phyloP scores from a whole-genome alignment of 2,329 filamentous ascomycete genomes.

The Endoconidiophora polonica region DNA sequence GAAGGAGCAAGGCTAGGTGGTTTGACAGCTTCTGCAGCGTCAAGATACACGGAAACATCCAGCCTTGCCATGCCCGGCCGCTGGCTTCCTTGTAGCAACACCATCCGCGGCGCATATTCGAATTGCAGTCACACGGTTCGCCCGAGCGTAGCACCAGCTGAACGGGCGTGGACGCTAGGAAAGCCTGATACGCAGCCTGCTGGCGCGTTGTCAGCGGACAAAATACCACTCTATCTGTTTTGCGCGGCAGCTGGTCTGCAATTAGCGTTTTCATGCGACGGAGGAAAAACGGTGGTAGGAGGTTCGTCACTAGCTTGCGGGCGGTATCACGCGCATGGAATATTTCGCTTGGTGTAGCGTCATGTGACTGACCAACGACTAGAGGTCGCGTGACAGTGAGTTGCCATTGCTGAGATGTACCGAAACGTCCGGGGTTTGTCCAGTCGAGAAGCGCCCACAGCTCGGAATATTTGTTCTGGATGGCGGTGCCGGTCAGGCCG shows the following conservation, averaged over 20 bases:
- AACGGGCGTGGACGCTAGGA: slow-evolving; percentile 41
- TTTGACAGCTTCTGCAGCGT: slow-evolving; percentile 79
- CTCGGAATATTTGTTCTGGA: slow-evolving; percentile 96
- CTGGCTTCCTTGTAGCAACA: slow-evolving; percentile 51
- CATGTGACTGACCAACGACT: slow-evolving; percentile 78
- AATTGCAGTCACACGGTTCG: slow-evolving; percentile 47
- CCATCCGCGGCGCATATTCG: slow-evolving; percentile 53
- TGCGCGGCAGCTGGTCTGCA: slow-evolving; percentile 81
- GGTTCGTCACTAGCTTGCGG: slow-evolving; percentile 66
- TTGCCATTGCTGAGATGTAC: slow-evolving; percentile 56
- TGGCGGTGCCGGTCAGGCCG: slow-evolving; percentile 84
- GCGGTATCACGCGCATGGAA: slow-evolving; percentile 68
- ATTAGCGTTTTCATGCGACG: slow-evolving; percentile 88
- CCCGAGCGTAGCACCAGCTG: slow-evolving; percentile 46
- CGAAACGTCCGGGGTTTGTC: slow-evolving; percentile 69
- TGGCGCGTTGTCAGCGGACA: slow-evolving; percentile 78
- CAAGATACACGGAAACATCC: slow-evolving; percentile 73
- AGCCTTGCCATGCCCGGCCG: slow-evolving; percentile 51
- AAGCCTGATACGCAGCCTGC: slow-evolving; percentile 64
- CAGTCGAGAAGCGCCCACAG: slow-evolving; percentile 93
- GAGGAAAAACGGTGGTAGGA: slow-evolving; percentile 79
- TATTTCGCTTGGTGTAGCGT: slow-evolving; percentile 70
- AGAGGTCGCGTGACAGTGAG: slow-evolving; percentile 62
- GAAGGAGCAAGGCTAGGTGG: slow-evolving; percentile 78
- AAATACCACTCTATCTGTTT: slow-evolving; percentile 87